Conservation (phyloP, 1,284 basidiomycete species). For the Ustilago xerochloae region DNA sequence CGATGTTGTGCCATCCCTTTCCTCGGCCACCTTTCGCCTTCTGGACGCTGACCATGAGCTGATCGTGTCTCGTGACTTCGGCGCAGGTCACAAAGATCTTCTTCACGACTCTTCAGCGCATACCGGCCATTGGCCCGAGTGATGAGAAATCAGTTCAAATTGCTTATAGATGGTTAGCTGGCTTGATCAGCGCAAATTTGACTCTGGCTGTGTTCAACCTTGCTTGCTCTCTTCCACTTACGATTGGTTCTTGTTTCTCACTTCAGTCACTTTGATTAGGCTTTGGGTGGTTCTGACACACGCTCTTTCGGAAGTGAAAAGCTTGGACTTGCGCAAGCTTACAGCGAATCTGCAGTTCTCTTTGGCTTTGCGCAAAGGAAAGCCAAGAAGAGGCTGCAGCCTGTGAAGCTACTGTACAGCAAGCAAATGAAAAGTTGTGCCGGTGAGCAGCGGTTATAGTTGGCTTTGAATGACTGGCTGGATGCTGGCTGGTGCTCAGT, state of each 20-base stretch:
- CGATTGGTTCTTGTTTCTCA: not conserved
- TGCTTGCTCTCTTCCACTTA: not conserved
- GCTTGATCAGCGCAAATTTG: constrained; percentile 14
- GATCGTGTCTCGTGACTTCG: not conserved
- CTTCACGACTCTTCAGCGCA: not conserved
- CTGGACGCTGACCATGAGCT: not conserved
- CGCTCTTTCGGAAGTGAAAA: constrained; percentile 16
- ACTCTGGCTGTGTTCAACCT: constrained; percentile 3
- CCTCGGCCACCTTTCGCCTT: not conserved
- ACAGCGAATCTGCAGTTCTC: not conserved
- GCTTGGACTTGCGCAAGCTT: constrained; percentile 2
- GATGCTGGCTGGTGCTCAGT: too few relatives aligned
- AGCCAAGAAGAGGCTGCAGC: not conserved
- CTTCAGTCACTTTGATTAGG: constrained; percentile 6
- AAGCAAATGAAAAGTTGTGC: constrained; percentile 3
- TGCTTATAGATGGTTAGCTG: not conserved
- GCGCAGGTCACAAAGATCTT: not conserved
- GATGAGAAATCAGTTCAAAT: not conserved
- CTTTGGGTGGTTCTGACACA: constrained; percentile 6
- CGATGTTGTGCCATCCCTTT: not conserved
- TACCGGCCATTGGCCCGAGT: not conserved
- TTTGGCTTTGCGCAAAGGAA: not conserved
- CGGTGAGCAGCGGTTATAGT: not conserved
- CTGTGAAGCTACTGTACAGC: not conserved
- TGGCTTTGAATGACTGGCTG: not conserved